Evolutionary conservation across 23 red algal species (phyloP).

Genomic region (Agarophyton chilense): DNA sequence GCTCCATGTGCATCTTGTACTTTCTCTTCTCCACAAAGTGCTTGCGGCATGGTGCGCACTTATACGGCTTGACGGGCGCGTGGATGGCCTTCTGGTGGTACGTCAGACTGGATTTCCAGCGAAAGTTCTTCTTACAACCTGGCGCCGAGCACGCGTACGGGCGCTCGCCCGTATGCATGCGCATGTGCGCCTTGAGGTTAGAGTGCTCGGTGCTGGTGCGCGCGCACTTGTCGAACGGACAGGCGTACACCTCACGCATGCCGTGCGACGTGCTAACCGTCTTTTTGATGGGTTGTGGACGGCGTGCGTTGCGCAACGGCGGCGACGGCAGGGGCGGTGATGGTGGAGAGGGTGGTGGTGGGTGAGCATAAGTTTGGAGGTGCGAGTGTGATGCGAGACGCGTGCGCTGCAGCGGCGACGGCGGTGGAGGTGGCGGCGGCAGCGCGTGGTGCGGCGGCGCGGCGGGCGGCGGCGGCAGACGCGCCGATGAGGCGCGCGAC

Average conservation of each 20-base stretch:
- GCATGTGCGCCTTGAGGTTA: slow-evolving; percentile 78
- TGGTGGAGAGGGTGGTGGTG: too few relatives aligned
- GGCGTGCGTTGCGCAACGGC: neutral
- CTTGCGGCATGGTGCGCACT: slow-evolving; percentile 45
- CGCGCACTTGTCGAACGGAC: slow-evolving; percentile 57
- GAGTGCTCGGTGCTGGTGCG: slow-evolving; percentile 43
- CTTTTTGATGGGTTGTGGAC: slow-evolving; percentile 22
- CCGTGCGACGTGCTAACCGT: slow-evolving; percentile 26
- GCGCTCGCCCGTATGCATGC: slow-evolving; percentile 70
- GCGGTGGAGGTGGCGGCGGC: neutral
- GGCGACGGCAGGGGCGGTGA: neutral
- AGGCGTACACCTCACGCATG: slow-evolving; percentile 56
- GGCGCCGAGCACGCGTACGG: slow-evolving; percentile 70
- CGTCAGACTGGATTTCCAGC: slow-evolving; percentile 68
- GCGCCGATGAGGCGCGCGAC: neutral
- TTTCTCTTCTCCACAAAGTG: slow-evolving; percentile 69
- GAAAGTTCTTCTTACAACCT: slow-evolving; percentile 63
- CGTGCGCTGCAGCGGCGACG: neutral
- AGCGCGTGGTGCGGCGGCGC: neutral
- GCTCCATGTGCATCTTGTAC: slow-evolving; percentile 41
- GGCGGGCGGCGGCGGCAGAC: neutral
- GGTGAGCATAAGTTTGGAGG: too few relatives aligned
- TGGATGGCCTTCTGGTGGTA: slow-evolving; percentile 72
- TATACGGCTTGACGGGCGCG: slow-evolving; percentile 26
- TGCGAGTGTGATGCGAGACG: too few relatives aligned